Conservation (phyloP, 192 early-diverging fungal species). For the Entomortierella beljakovae region DNA sequence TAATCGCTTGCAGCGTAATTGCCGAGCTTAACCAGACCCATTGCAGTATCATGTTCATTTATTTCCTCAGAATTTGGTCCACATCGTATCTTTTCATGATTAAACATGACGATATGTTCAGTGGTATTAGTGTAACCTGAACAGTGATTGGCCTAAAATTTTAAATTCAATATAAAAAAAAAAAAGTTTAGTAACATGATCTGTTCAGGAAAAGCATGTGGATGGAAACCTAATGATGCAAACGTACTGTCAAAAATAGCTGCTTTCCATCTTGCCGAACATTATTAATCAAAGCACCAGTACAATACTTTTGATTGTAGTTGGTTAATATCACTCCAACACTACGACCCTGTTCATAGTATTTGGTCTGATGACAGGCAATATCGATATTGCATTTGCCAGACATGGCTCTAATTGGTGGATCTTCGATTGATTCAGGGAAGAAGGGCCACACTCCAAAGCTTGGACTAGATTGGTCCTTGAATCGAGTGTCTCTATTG, state of each 20-base stretch:
- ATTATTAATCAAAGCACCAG: slow-evolving; percentile 60
- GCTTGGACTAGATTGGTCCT: neutral
- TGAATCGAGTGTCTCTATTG: neutral
- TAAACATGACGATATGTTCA: slow-evolving; percentile 61
- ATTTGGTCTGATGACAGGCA: slow-evolving; percentile 48
- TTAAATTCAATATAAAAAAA: neutral
- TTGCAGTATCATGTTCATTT: slow-evolving; percentile 55
- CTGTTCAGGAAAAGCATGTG: neutral
- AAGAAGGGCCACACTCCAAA: neutral
- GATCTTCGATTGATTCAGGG: neutral
- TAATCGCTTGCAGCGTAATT: slow-evolving; percentile 45
- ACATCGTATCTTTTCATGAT: slow-evolving; percentile 54
- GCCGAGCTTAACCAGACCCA: slow-evolving; percentile 51
- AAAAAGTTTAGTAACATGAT: neutral
- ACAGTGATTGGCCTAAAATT: slow-evolving; percentile 56
- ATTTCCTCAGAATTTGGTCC: slow-evolving; percentile 21
- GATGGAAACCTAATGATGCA: neutral
- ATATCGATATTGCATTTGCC: slow-evolving; percentile 60
- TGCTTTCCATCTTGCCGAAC: slow-evolving; percentile 56
- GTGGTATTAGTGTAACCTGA: slow-evolving; percentile 44
- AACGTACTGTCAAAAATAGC: slow-evolving; percentile 58
- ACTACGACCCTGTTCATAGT: slow-evolving; percentile 48
- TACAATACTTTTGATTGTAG: slow-evolving; percentile 61
- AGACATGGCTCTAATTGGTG: slow-evolving; percentile 36
- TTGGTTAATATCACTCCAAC: slow-evolving; percentile 58